Base-by-base conservation (phyloP, 306 rosid genomes). In the Corylus americana region DNA sequence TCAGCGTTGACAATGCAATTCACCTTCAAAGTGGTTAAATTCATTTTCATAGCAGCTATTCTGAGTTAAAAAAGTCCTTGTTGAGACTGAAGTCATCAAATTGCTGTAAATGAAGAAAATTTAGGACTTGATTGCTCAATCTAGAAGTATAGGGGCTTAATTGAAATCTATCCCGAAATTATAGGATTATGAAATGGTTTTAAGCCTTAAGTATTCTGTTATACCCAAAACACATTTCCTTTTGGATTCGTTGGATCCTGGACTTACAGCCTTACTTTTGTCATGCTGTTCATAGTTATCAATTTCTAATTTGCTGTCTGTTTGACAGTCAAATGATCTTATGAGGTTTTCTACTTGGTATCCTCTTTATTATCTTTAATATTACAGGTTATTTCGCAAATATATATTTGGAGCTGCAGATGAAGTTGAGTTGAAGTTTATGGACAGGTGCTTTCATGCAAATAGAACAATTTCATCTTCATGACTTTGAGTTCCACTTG, bases 341-440 rank as follows among this genome's bases (percentile, higher is more conserved):
- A 16, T 7, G 35, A 29, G n/a, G 9, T 62, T 79, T 39, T 1
- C n/a, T 37, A 25, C 12, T 53, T 55, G 62, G 18, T n/a, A 55
- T 10, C 45, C n/a, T 12, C 45, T 20, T 27, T 45, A n/a, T 47
- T 29, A 4, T 55, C 4, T 66, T 29, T 63, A 0, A 27, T 25
- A 25, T 80, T 50, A 75, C 84, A 96, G 99, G 89, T 70, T 96
- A 80, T 96, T 96, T 78, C 98, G 97, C 45, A 96, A 91, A 84
- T 88, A 83, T 61, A 91, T 96, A 85, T 96, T 93, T 85, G 99
- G 98, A 76, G 92, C 79, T 0, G 99, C 99, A 61, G 99, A 96
- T 53, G 98, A 90, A 89, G 79, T 93, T 83, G 99, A 96, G 80
- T 78, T 96, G 90, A 96, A 89, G 87, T 96, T 96, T 83, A 83